These are phyloP conservation scores for Aspergillus spinulosporus DNA, from an alignment of 2,329 filamentous ascomycete genomes.

Conservation along the genomic window DNA sequence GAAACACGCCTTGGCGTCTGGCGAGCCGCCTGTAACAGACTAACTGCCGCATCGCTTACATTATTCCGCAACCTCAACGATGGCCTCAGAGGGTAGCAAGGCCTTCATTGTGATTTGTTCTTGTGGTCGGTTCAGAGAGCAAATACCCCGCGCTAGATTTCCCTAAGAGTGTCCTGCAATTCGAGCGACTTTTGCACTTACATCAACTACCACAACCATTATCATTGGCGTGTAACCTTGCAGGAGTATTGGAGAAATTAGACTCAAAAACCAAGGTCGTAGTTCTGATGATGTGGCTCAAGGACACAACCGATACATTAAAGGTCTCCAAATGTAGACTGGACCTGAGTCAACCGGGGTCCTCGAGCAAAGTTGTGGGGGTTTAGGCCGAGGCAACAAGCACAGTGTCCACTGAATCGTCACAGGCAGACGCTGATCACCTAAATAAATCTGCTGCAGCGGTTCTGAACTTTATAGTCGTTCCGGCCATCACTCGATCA, in stretches of 20 bases:
- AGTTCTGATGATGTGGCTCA: too few species aligned
- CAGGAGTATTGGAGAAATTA: not conserved
- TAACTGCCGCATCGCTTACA: not conserved
- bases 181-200: not conserved
- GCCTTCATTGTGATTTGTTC: not conserved
- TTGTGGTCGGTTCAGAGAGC: not conserved
- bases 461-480: too few species aligned
- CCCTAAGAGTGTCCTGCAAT: not conserved
- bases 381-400: too few species aligned
- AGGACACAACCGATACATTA: not conserved
- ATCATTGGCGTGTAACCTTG: not conserved
- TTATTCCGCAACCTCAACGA: not conserved
- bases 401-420: too few species aligned
- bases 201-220: not conserved
- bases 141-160: not conserved
- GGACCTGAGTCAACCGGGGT: too few species aligned
- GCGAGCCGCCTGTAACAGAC: constrained; percentile 38
- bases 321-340: too few species aligned
- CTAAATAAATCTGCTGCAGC: too few species aligned
- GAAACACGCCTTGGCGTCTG: constrained; percentile 14
- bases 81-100: not conserved
- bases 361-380: too few species aligned
- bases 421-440: too few species aligned
- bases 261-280: too few species aligned
- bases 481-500: too few species aligned